Conservation (phyloP, 805 yeast genomes). For the Cyberlindnera mississippiensis region DNA sequence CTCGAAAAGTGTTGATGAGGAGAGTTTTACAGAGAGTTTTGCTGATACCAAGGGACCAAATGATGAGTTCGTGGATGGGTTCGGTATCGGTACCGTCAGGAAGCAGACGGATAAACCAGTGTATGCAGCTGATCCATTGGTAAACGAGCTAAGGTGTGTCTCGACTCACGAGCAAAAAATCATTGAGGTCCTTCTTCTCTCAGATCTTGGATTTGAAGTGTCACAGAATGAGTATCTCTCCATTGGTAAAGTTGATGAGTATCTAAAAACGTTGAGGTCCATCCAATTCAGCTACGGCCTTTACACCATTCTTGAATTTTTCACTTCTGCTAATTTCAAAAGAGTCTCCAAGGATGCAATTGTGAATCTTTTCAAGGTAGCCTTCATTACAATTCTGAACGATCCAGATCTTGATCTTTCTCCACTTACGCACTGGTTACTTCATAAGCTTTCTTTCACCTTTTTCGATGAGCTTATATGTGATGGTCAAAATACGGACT, state of each 20-base stretch:
- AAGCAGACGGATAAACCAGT: conserved; percentile 9
- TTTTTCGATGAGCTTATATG: neutral
- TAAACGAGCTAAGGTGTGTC: conserved; percentile 9
- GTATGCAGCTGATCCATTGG: neutral
- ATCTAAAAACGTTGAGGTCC: conserved; percentile 9
- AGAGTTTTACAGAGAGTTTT: neutral
- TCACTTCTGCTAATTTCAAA: neutral
- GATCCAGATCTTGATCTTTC: neutral
- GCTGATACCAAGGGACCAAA: neutral
- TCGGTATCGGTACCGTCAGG: conserved; percentile 24
- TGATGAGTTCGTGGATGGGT: conserved; percentile 16
- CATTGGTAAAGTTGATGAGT: conserved; percentile 16
- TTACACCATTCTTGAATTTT: neutral
- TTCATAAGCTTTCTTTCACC: neutral
- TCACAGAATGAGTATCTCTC: conserved; percentile 3
- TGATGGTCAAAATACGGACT: neutral
- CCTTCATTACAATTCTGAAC: neutral
- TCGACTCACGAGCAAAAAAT: conserved; percentile 15
- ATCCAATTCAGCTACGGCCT: conserved; percentile 1
- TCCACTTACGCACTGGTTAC: neutral
- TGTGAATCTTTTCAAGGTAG: neutral
- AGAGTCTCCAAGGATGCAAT: neutral
- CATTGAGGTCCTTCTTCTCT: conserved; percentile 7
- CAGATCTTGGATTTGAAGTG: conserved; percentile 8
- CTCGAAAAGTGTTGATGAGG: no score